Conservation (phyloP, 2,329 filamentous ascomycete species). For the Epicoccum sorghinum region DNA sequence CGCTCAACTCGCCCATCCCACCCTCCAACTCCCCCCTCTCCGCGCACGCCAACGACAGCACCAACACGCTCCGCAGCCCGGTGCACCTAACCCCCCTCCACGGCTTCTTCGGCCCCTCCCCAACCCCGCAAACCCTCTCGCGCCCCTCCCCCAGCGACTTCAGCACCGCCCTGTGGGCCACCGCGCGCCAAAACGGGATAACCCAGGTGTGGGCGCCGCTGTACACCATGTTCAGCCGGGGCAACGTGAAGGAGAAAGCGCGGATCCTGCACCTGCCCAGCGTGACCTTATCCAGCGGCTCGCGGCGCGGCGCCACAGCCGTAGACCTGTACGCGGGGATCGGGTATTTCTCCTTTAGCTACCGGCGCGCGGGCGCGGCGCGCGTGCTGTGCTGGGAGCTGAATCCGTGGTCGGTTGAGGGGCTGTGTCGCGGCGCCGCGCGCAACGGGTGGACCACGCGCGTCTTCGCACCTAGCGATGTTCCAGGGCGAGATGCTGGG, state of each 20-base stretch:
- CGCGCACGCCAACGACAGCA: conserved; percentile 7
- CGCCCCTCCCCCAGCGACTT: conserved; percentile 60
- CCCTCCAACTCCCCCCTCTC: conserved; percentile 12
- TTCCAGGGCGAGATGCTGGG: neutral
- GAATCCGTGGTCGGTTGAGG: conserved; percentile 64
- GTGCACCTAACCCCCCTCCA: conserved; percentile 71
- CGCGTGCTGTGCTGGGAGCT: conserved; percentile 86
- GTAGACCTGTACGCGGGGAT: conserved; percentile 92
- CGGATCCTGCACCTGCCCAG: conserved; percentile 64
- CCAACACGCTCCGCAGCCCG: conserved; percentile 76
- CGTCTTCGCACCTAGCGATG: neutral
- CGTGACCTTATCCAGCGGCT: conserved; percentile 13
- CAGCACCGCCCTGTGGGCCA: conserved; percentile 75
- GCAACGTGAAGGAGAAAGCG: conserved; percentile 88
- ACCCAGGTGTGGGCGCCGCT: conserved; percentile 84
- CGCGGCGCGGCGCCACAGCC: conserved; percentile 20
- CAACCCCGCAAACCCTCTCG: conserved; percentile 24
- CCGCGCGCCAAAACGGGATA: conserved; percentile 75
- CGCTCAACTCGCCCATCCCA: conserved; percentile 64
- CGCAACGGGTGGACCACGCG: conserved; percentile 48
- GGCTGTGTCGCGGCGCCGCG: conserved; percentile 49
- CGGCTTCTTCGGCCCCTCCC: conserved; percentile 72
- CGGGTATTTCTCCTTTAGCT: conserved; percentile 91
- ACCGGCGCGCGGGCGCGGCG: conserved; percentile 67
- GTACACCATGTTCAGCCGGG: conserved; percentile 93